Evolutionary conservation across 768 basidiomycete genomes (phyloP).

Genomic region (Lentinula guzmanii): DNA sequence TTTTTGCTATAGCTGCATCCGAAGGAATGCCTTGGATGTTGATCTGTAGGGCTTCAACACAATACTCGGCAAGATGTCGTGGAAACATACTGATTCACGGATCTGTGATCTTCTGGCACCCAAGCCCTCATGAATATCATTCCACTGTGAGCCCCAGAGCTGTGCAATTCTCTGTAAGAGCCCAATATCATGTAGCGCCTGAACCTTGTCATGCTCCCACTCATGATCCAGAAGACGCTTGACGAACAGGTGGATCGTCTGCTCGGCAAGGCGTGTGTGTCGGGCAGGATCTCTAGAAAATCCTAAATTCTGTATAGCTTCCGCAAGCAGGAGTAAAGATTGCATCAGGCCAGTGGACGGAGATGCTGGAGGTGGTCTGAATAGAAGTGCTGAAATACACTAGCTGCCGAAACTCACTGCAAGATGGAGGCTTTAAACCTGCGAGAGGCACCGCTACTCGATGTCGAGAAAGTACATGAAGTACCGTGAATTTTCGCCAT

Average conservation of each 20-base stretch:
- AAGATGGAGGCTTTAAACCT: slow-evolving; percentile 11
- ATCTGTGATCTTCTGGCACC: slow-evolving; percentile 20
- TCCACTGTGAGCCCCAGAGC: slow-evolving; percentile 26
- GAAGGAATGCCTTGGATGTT: background rate
- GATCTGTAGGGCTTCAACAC: background rate
- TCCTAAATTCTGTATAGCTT: slow-evolving; percentile 51
- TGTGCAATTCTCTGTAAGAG: slow-evolving; percentile 40
- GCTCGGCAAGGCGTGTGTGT: slow-evolving; percentile 28
- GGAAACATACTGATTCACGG: slow-evolving; percentile 20
- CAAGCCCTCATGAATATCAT: slow-evolving; percentile 18
- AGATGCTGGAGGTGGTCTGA: slow-evolving; percentile 26
- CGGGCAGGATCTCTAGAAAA: slow-evolving; percentile 30
- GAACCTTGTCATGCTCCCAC: slow-evolving; percentile 19
- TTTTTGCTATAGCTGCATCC: slow-evolving; percentile 19
- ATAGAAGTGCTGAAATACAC: background rate
- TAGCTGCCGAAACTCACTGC: slow-evolving; percentile 16
- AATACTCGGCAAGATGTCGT: background rate
- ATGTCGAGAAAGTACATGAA: slow-evolving; percentile 23
- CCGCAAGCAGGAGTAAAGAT: slow-evolving; percentile 48
- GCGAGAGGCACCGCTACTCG: slow-evolving; percentile 11
- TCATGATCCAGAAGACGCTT: slow-evolving; percentile 24
- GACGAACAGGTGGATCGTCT: slow-evolving; percentile 35
- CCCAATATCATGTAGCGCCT: slow-evolving; percentile 38
- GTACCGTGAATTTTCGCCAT: slow-evolving; percentile 47
- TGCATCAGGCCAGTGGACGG: slow-evolving; percentile 46